Base-by-base conservation (phyloP, 306 rosid genomes). In the Urtica urens region DNA sequence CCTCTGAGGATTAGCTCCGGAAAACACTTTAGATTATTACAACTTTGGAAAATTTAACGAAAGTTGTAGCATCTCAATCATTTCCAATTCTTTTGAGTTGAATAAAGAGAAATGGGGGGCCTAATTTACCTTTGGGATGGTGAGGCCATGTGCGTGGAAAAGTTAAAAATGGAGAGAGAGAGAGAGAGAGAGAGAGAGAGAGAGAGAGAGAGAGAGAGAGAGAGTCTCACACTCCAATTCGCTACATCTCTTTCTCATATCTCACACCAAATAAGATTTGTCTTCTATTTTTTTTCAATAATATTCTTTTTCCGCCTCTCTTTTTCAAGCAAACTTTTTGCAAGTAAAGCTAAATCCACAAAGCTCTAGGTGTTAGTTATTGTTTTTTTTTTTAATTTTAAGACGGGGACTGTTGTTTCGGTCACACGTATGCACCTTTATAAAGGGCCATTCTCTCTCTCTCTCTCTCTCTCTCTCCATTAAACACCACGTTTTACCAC, bases 91-190 rank as follows among this genome's bases (percentile, higher is more conserved):
- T 64, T n/a, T 60, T 64, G 79, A 69, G 67, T 57, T 64, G 57
- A 67, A n/a, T n/a, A n/a, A n/a, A n/a, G n/a, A n/a, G n/a, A n/a
- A 70, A 56, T 76, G 83, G 40, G 33, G 33, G 38, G 31, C 46
- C 55, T 24, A 60, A 67, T 55, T 70, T 72, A 61, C 58, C 77
- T 51, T 54, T 30, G 53, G 60, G 43, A 55, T 62, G 49, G 53
- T 13, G 56, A 75, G 67, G 74, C 90, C 81, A 77, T 77, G 86
- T 81, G 86, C 78, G 75, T 63, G 68, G 52, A 69, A 69, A 49
- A 49, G 38, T 17, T 3, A 13, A 35, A 35, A 35, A 35, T 31
- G 0, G 7, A 31, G 37, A 31, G 37, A 8, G 13, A 31, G 7
- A n/a, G n/a, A n/a, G n/a, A n/a, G n/a, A n/a, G n/a, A n/a, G n/a